Evolutionary conservation across 257 asterid species (phyloP), one percentile per base, ranked within the genome.

Genomic region (Prunella vulgaris): DNA sequence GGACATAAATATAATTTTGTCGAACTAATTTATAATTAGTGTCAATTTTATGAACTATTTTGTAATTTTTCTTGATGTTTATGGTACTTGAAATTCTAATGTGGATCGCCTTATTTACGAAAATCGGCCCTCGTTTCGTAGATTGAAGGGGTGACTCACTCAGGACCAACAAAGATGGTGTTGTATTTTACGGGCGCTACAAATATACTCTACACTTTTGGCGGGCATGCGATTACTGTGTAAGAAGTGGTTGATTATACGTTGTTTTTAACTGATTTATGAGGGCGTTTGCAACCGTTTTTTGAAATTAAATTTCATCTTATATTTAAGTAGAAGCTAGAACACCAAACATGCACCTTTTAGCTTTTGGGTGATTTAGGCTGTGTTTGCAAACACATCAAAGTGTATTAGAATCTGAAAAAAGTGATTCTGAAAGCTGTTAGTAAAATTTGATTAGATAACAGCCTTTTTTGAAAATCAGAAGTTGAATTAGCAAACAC

Each of bases 161-260:
- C 79, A 0, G 83, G 67, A 17, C 83, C 83, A 10, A 74, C 61
- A 4, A 65, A 69, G 40, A 21, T 70, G 74, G 83, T 74, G 15
- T 51, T 78, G 64, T 78, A 78, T 65, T 78, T 78, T 38, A 78
- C 82, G 0, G 82, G 82, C 14, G 74, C 83, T 25, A 74, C 79
- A 12, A 78, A 78, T 69, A 70, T 78, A 24, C 83, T 78, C 32
- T 74, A 78, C 74, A 78, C 83, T n/a, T 78, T 78, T 8, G 83
- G 83, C 5, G 83, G 83, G 4, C 83, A 78, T 42, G 83, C 83
- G 0, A 48, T 78, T 32, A 78, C 83, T n/a, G 83, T 78, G 83
- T 78, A 38, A 74, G 83, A 49, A 52, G 0, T 14, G 33, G 44
- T n/a, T n/a, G n/a, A n/a, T n/a, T n/a, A n/a, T n/a, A n/a, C n/a